phyloP scores from a whole-genome alignment of 148 eudicot species.

The Limonium bicolor region DNA sequence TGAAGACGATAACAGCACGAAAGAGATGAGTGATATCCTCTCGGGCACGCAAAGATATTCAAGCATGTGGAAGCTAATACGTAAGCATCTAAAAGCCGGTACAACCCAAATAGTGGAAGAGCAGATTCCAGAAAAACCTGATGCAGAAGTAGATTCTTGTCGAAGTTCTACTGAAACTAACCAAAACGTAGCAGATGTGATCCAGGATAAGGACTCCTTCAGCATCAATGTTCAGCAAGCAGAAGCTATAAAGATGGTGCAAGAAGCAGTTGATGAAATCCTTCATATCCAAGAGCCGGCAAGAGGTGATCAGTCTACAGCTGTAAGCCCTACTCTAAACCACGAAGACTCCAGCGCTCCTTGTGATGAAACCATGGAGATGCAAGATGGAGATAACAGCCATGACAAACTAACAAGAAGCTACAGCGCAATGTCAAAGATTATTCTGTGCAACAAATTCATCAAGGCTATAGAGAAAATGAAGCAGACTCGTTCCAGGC shows the following conservation, averaged over 20 bases:
- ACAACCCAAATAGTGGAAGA: slow-evolving; percentile 3
- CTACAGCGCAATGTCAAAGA: slow-evolving; percentile 48
- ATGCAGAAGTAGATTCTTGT: slow-evolving; percentile 4
- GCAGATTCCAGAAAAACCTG: slow-evolving; percentile 2
- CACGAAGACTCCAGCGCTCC: too few relatives aligned
- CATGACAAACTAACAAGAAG: slow-evolving; percentile 16
- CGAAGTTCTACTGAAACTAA: slow-evolving; percentile 1
- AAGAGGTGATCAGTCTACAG: slow-evolving; percentile 28
- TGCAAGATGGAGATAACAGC: slow-evolving; percentile 4
- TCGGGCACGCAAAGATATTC: slow-evolving; percentile 35
- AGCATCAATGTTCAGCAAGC: slow-evolving; percentile 22
- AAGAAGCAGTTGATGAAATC: slow-evolving; percentile 63
- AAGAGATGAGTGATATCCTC: slow-evolving; percentile 2
- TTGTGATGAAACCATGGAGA: slow-evolving; percentile 5
- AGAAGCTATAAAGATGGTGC: slow-evolving; percentile 58
- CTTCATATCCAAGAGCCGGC: slow-evolving; percentile 39
- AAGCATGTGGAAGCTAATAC: slow-evolving; percentile 82
- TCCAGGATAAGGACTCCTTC: slow-evolving; percentile 3
- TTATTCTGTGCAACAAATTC: slow-evolving; percentile 50
- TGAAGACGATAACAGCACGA: background rate
- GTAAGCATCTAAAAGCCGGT: slow-evolving; percentile 52
- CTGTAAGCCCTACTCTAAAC: slow-evolving; percentile 4
- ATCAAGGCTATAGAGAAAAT: slow-evolving; percentile 62
- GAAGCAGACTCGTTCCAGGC: slow-evolving; percentile 20
- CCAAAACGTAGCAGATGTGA: slow-evolving; percentile 5